Conservation (phyloP, 2,329 filamentous ascomycete species). For the Fusarium sp. region DNA sequence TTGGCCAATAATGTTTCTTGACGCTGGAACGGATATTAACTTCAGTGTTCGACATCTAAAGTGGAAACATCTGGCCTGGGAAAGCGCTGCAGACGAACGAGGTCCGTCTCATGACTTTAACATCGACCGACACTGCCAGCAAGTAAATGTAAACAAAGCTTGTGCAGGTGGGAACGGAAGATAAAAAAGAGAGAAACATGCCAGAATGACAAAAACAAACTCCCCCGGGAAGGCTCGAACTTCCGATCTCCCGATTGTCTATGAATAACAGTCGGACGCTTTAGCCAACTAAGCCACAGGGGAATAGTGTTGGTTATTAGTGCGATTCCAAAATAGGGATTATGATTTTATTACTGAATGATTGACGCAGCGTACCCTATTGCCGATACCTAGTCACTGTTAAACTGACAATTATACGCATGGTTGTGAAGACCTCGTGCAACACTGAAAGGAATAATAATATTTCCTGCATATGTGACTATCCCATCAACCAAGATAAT, state of each 20-base stretch:
- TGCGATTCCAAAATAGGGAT: fast-evolving
- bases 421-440: neutral
- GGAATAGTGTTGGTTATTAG: constrained; percentile 10
- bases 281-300: constrained; percentile 45
- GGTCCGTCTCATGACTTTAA: neutral
- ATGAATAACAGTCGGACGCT: constrained; percentile 42
- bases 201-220: neutral
- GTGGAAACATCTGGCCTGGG: neutral
- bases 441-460: neutral
- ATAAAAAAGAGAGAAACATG: too few relatives aligned
- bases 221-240: constrained; percentile 49
- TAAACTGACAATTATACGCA: too few relatives aligned
- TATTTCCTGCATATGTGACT: fast-evolving
- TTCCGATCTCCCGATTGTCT: constrained; percentile 48
- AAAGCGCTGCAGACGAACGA: neutral
- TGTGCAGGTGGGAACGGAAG: fast-evolving
- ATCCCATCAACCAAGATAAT: neutral
- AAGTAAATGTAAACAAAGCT: too few relatives aligned
- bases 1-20: neutral
- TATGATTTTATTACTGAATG: neutral
- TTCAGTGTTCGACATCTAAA: too few relatives aligned
- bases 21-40: neutral
- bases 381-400: too few relatives aligned
- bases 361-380: too few relatives aligned
- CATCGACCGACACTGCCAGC: neutral